Conservation (phyloP, 139 green algal species). For the Closterium sp. region DNA sequence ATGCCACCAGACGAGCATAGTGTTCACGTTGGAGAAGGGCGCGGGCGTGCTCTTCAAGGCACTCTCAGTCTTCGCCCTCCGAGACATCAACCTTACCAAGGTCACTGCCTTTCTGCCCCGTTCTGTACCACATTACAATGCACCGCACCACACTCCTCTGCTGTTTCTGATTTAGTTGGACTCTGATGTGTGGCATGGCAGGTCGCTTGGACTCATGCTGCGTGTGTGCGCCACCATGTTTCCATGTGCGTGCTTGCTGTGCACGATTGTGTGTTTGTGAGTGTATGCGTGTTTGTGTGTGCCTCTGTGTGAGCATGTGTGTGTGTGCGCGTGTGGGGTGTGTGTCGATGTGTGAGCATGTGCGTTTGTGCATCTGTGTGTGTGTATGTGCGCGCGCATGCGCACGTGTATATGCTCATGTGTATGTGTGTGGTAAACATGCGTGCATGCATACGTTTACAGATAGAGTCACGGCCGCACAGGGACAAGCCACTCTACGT, state of each 20-base stretch:
- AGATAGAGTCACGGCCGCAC: too few species aligned
- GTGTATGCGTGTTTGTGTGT: slow-evolving; percentile 62
- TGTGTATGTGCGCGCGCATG: slow-evolving; percentile 55
- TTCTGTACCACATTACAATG: too few species aligned
- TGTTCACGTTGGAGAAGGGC: slow-evolving; percentile 76
- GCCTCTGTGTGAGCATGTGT: slow-evolving; percentile 65
- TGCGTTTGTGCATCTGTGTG: too few species aligned
- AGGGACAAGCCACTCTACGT: too few species aligned
- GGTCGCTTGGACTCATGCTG: too few species aligned
- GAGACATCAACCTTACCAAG: slow-evolving; percentile 96
- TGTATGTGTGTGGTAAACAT: slow-evolving; percentile 63
- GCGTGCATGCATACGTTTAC: slow-evolving; percentile 69
- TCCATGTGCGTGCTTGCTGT: too few species aligned
- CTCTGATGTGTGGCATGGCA: too few species aligned
- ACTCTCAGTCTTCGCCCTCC: slow-evolving; percentile 92
- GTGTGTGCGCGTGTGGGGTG: slow-evolving; percentile 12
- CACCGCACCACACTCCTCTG: too few species aligned
- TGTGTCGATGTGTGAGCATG: background rate
- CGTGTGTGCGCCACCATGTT: too few species aligned
- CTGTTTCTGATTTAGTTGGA: too few species aligned
- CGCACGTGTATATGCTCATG: slow-evolving; percentile 36
- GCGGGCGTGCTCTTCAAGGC: slow-evolving; percentile 95
- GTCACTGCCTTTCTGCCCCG: background rate
- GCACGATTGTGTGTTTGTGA: too few species aligned
- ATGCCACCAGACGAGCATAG: slow-evolving; percentile 16